Evolutionary conservation across 495 filamentous ascomycete species (phyloP), one percentile per base, ranked within the genome.

Genomic region (Paragyromitra xinjiangensis): DNA sequence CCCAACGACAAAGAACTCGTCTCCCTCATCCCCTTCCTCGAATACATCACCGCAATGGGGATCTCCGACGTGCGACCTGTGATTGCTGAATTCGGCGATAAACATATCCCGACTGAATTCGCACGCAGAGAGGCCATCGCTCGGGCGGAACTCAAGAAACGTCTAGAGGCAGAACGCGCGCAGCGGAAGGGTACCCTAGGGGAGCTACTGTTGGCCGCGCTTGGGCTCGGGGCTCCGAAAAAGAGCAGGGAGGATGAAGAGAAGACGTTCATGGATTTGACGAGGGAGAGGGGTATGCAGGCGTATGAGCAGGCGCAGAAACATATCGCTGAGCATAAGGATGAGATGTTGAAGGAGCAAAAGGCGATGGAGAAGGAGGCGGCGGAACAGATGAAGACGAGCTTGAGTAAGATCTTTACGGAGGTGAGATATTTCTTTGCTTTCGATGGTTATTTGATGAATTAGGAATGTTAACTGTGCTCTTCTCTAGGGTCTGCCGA

Each of bases 21-120:
- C 44, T 88, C 90, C 6, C 85, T 97, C 51, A 95, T 99, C 55
- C 95, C 96, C 8, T 96, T 99, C 89, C 89, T 99, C 39, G 95
- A 99, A 85, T 97, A 96, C 84, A 88, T 98, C 73, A 92, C 93
- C 64, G 92, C 93, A n/a, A 97, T 98, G 93, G 90, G 92, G 66
- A 91, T 92, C 75, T 86, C 88, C 34, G 96, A 99, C 79, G 92
- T 94, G 22, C 91, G 95, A 26, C 88, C 91, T 48, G 91, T 95
- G 22, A 85, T 99, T 82, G 91, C 93, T 81, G 94, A 92, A 5
- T 98, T 97, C 82, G 89, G 94, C 55, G 94, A 94, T 74, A 91
- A 88, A 70, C 85, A 92, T 78, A 97, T 99, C 72, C 93, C 95
- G 19, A 87, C 88, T 4, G 95, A 98, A 82, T 99, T 97, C 75